These are phyloP conservation scores for Dentipellis fragilis DNA, from an alignment of 768 basidiomycete genomes.

Conservation along the genomic window DNA sequence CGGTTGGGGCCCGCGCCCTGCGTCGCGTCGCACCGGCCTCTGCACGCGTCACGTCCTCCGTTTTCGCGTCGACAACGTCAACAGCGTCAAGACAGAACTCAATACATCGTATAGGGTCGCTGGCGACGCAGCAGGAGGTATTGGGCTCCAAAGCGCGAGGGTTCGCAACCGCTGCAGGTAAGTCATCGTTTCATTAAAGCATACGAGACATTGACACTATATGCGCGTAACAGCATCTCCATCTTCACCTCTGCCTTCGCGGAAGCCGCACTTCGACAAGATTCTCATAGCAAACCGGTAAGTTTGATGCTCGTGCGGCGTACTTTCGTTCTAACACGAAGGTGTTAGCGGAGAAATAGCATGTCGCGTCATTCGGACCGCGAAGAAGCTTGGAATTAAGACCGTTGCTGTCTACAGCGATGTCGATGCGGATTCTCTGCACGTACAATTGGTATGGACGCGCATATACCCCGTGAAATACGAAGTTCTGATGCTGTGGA, in stretches of 20 bases:
- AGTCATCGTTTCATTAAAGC: neutral
- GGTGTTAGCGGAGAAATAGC: constrained; percentile 81
- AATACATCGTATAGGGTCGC: too few species aligned
- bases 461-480: too few species aligned
- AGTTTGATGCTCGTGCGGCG: constrained; percentile 1
- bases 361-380: constrained; percentile 88
- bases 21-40: neutral
- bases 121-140: neutral
- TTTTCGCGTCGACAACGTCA: neutral
- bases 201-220: neutral
- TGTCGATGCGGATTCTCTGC: constrained; percentile 70
- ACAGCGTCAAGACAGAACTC: neutral
- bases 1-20: neutral
- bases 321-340: neutral
- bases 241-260: neutral
- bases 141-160: neutral
- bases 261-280: constrained; percentile 72
- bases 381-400: constrained; percentile 77
- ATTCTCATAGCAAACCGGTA: constrained; percentile 87
- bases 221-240: neutral
- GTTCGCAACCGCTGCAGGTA: constrained; percentile 8
- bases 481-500: neutral
- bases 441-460: constrained; percentile 61
- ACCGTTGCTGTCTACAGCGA: constrained; percentile 92
- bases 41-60: neutral